Percentiles rank a stretch among this genome's conserved stretches.
phyloP scores from a whole-genome alignment of 2,329 filamentous ascomycete species.

The Cylindrodendrum hubeiense region DNA sequence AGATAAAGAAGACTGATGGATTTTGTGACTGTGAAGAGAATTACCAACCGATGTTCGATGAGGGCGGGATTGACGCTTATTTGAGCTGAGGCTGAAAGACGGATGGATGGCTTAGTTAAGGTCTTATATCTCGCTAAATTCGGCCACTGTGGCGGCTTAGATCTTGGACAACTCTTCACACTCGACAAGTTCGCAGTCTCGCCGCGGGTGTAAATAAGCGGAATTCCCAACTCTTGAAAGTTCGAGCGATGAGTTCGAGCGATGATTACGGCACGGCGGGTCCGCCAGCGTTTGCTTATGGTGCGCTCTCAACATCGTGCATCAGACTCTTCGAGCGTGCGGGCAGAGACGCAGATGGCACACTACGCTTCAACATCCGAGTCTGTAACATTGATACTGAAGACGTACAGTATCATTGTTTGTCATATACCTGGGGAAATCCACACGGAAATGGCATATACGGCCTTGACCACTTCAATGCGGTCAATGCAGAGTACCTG shows the following conservation, averaged over 20 bases:
- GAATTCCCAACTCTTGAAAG: background rate
- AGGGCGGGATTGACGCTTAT: background rate
- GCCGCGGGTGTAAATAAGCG: background rate
- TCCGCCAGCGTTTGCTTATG: conserved; percentile 10
- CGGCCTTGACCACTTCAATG: conserved; percentile 30
- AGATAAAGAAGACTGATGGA: background rate
- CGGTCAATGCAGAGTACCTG: conserved; percentile 25
- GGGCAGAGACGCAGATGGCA: conserved; percentile 23
- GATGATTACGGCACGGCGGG: background rate
- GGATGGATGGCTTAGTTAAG: background rate
- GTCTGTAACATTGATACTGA: conserved; percentile 28
- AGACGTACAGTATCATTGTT: conserved; percentile 34
- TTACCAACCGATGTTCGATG: background rate
- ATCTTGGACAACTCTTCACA: background rate
- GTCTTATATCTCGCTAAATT: background rate
- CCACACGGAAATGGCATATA: conserved; percentile 38
- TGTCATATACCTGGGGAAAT: conserved; percentile 45
- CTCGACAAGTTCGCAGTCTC: background rate
- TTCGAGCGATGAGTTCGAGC: background rate
- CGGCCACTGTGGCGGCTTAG: no score
- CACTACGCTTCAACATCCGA: conserved; percentile 31
- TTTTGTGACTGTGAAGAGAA: background rate
- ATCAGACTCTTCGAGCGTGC: conserved; percentile 32
- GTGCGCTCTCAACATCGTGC: conserved; percentile 19
- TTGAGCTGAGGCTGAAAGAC: background rate